Percentiles rank a stretch among this genome's conserved stretches.
Conservation (phyloP, 2,329 filamentous ascomycete genomes). For the Domatiomyces catenatus region DNA sequence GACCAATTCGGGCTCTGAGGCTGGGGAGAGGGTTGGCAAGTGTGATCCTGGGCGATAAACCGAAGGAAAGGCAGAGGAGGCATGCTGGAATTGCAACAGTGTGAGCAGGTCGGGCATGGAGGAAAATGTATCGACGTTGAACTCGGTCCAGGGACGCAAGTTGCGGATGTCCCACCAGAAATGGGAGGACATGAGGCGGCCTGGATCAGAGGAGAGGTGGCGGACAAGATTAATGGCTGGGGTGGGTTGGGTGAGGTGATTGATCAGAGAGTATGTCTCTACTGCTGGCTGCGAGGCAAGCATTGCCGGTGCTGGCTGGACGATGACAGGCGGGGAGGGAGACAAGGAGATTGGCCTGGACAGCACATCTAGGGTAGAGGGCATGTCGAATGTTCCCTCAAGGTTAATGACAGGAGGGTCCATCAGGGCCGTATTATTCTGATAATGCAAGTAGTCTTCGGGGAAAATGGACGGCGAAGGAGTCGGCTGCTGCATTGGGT, state of each 20-base stretch:
- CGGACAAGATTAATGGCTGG: slow-evolving; percentile 70
- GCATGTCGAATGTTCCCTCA: slow-evolving; percentile 15
- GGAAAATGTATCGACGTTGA: slow-evolving; percentile 57
- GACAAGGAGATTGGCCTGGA: slow-evolving; percentile 29
- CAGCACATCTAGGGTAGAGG: slow-evolving; percentile 16
- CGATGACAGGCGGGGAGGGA: slow-evolving; percentile 17
- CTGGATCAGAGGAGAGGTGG: slow-evolving; percentile 53
- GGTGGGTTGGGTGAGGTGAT: slow-evolving; percentile 64
- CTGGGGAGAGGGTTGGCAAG: slow-evolving; percentile 48
- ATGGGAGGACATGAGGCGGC: slow-evolving; percentile 56
- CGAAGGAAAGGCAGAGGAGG: slow-evolving; percentile 44
- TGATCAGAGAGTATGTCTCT: slow-evolving; percentile 52
- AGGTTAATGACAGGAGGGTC: slow-evolving; percentile 28
- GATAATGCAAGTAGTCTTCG: slow-evolving; percentile 13
- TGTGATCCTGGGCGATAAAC: slow-evolving; percentile 28
- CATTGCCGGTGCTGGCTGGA: slow-evolving; percentile 18
- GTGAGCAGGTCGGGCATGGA: slow-evolving; percentile 56
- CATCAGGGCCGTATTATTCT: slow-evolving; percentile 17
- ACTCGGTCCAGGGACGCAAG: slow-evolving; percentile 66
- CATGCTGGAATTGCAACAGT: slow-evolving; percentile 56
- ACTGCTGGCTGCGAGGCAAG: slow-evolving; percentile 13
- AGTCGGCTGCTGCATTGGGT: slow-evolving; percentile 26
- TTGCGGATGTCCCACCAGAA: slow-evolving; percentile 97
- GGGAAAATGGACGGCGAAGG: slow-evolving; percentile 21
- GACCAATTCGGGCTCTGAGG: slow-evolving; percentile 63